phyloP scores from a whole-genome alignment of 2,329 filamentous ascomycete species.

The Arthrinium phaeospermum region DNA sequence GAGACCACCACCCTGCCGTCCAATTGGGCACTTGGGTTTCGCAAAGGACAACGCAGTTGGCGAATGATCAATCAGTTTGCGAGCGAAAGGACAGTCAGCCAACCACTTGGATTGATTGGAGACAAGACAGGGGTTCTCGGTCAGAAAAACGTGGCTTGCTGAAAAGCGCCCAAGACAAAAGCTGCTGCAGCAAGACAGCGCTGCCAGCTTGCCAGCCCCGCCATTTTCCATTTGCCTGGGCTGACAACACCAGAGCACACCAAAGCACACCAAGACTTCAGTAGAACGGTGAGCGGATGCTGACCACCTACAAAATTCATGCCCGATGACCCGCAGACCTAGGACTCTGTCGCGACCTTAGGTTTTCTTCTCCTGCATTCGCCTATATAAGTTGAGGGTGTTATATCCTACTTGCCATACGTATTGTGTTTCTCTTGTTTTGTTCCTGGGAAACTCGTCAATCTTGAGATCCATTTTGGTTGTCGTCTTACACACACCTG shows the following conservation, averaged over 20 bases:
- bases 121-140: constrained; percentile 1
- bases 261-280: neutral
- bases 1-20: neutral
- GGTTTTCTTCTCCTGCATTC: neutral
- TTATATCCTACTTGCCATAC: neutral
- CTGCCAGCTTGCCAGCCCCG: neutral
- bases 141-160: constrained; percentile 7
- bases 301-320: neutral
- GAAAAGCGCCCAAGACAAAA: neutral
- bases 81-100: neutral
- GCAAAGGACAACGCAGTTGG: neutral
- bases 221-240: neutral
- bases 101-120: neutral
- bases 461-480: neutral
- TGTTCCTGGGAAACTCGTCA: neutral
- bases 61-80: neutral
- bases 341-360: neutral
- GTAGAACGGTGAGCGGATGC: neutral
- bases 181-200: neutral
- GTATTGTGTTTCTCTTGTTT: neutral
- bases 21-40: neutral
- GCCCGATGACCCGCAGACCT: neutral
- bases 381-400: neutral
- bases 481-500: neutral
- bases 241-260: neutral